phyloP scores from a whole-genome alignment of 2,329 filamentous ascomycete genomes.

The Scleromitrula shiraiana region DNA sequence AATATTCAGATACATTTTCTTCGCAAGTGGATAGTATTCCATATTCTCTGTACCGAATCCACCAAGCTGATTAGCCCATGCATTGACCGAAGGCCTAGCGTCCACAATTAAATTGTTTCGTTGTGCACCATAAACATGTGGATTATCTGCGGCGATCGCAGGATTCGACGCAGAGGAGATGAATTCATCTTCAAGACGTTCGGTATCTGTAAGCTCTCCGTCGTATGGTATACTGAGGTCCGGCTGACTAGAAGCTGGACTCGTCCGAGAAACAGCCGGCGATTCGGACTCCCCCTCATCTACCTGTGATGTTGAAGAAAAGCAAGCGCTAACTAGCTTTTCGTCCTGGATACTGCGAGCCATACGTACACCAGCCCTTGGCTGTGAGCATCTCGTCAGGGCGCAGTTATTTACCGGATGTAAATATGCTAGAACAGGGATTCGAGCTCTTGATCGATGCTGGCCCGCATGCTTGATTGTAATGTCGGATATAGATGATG shows the following conservation, averaged over 20 bases:
- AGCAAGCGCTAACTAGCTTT: constrained; percentile 85
- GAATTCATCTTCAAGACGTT: constrained; percentile 62
- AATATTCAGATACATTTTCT: constrained; percentile 88
- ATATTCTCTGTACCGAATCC: constrained; percentile 95
- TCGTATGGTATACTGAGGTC: constrained; percentile 33
- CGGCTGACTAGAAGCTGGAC: constrained; percentile 42
- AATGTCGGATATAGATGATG: constrained; percentile 88
- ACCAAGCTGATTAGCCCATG: constrained; percentile 86
- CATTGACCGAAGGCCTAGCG: constrained; percentile 88
- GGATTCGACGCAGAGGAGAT: constrained; percentile 41
- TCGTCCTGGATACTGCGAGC: constrained; percentile 95
- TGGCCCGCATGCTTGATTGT: constrained; percentile 86
- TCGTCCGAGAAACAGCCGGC: constrained; percentile 27
- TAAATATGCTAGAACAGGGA: constrained; percentile 88
- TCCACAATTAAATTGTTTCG: constrained; percentile 94
- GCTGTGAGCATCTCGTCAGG: constrained; percentile 91
- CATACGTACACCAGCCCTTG: constrained; percentile 73
- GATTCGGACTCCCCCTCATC: constrained; percentile 23
- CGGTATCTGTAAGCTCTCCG: constrained; percentile 50
- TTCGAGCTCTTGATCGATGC: constrained; percentile 81
- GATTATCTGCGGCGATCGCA: constrained; percentile 47
- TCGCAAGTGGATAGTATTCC: constrained; percentile 89
- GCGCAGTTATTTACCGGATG: constrained; percentile 95
- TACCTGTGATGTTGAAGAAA: constrained; percentile 49
- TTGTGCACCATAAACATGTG: constrained; percentile 78